phyloP scores from a whole-genome alignment of 2,329 filamentous ascomycete species.

The Bertia moriformis region DNA sequence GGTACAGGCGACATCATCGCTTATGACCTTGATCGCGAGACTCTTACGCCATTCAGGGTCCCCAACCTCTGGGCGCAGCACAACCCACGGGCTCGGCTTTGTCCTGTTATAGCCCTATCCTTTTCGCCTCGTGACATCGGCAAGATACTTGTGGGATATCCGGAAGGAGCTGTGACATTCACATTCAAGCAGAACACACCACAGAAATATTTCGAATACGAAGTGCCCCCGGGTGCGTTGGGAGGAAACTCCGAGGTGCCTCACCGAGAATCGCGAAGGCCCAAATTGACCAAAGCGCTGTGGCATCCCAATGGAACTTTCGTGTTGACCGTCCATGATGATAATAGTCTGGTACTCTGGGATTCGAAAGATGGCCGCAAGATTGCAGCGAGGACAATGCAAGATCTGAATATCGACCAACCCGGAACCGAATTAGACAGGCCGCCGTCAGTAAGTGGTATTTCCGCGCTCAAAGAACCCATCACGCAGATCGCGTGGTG shows the following conservation, averaged over 20 bases:
- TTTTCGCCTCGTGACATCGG: slow-evolving; percentile 88
- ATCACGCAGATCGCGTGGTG: slow-evolving; percentile 79
- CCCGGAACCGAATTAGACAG: slow-evolving; percentile 21
- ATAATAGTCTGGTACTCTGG: slow-evolving; percentile 87
- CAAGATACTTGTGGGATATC: slow-evolving; percentile 80
- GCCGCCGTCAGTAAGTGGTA: slow-evolving; percentile 23
- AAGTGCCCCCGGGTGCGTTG: slow-evolving; percentile 65
- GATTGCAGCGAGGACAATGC: slow-evolving; percentile 68
- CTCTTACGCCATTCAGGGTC: slow-evolving; percentile 61
- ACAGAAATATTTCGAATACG: slow-evolving; percentile 69
- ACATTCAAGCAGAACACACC: slow-evolving; percentile 85
- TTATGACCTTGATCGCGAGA: slow-evolving; percentile 81
- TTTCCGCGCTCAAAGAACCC: slow-evolving; percentile 52
- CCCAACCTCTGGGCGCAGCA: slow-evolving; percentile 71
- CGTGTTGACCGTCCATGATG: slow-evolving; percentile 72
- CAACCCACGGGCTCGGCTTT: slow-evolving; percentile 47
- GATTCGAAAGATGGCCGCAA: slow-evolving; percentile 78
- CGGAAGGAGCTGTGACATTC: slow-evolving; percentile 74
- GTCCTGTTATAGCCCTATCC: slow-evolving; percentile 55
- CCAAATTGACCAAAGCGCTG: slow-evolving; percentile 65
- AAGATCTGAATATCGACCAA: slow-evolving; percentile 59
- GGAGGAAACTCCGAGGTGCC: slow-evolving; percentile 59
- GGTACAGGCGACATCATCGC: slow-evolving; percentile 40
- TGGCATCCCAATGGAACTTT: slow-evolving; percentile 96
- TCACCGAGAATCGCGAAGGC: slow-evolving; percentile 45